These are phyloP conservation scores for Ogataea trehaloabstinens DNA, from an alignment of 805 yeast genomes.

Conservation along the genomic window DNA sequence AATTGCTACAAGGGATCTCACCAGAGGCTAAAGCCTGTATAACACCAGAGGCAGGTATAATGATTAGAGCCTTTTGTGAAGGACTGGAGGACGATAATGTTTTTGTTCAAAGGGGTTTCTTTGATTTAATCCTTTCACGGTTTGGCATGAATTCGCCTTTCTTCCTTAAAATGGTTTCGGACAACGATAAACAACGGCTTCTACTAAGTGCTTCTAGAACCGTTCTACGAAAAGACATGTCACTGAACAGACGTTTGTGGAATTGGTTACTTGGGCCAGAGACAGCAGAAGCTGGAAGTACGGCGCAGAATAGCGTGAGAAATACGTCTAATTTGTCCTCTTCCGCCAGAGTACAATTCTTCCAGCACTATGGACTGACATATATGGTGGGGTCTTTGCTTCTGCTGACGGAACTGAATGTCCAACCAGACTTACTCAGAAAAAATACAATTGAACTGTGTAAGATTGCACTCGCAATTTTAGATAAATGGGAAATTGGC, in stretches of 20 bases:
- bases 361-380: slow-evolving; percentile 53
- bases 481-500: slow-evolving; percentile 97
- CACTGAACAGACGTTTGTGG: slow-evolving; percentile 91
- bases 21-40: slow-evolving; percentile 57
- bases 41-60: slow-evolving; percentile 74
- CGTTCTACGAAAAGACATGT: slow-evolving; percentile 84
- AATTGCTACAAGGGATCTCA: slow-evolving; percentile 22
- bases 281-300: slow-evolving; percentile 9
- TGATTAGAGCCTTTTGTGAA: slow-evolving; percentile 69
- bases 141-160: slow-evolving; percentile 64
- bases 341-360: slow-evolving; percentile 50
- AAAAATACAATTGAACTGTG: slow-evolving; percentile 49
- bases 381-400: slow-evolving; percentile 53
- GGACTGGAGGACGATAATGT: slow-evolving; percentile 67
- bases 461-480: slow-evolving; percentile 64
- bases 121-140: slow-evolving; percentile 72
- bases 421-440: slow-evolving; percentile 19
- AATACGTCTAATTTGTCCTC: slow-evolving; percentile 9
- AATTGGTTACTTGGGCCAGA: slow-evolving; percentile 89
- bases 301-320: slow-evolving; percentile 8
- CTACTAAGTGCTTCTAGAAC: slow-evolving; percentile 64
- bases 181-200: slow-evolving; percentile 55
- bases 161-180: slow-evolving; percentile 44
- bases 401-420: slow-evolving; percentile 39
- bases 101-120: slow-evolving; percentile 82